phyloP scores from a whole-genome alignment of 352 stramenopile species.

The Thraustochytrium striatum region DNA sequence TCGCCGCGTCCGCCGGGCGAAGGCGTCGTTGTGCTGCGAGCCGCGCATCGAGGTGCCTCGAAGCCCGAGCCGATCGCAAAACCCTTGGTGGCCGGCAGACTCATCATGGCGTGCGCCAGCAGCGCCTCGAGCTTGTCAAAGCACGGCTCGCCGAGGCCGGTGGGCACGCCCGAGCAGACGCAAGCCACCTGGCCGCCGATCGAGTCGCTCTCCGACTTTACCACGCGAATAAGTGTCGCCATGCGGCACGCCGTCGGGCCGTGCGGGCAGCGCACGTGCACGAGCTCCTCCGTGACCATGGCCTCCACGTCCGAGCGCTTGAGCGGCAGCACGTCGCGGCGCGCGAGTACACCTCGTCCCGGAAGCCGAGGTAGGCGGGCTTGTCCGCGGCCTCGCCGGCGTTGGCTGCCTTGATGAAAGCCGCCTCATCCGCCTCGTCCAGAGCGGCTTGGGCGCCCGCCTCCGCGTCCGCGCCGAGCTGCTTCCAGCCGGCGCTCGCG shows the following conservation, averaged over 20 bases:
- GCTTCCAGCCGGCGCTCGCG: constrained; percentile 65
- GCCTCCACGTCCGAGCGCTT: constrained; percentile 79
- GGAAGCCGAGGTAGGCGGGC: constrained; percentile 4
- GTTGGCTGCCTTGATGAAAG: constrained; percentile 65
- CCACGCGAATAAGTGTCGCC: constrained; percentile 86
- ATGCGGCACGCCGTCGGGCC: constrained; percentile 83
- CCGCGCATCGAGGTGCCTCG: constrained; percentile 87
- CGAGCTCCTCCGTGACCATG: constrained; percentile 80
- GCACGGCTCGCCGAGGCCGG: constrained; percentile 92
- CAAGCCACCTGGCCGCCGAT: constrained; percentile 92
- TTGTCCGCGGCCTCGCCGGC: constrained; percentile 59
- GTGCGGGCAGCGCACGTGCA: constrained; percentile 81
- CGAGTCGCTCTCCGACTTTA: constrained; percentile 77
- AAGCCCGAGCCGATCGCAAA: constrained; percentile 94
- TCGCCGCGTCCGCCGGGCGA: constrained; percentile 65
- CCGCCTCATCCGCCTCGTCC: constrained; percentile 67
- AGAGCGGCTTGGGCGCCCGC: constrained; percentile 57
- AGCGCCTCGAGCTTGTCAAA: constrained; percentile 99
- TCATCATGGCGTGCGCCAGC: constrained; percentile 97
- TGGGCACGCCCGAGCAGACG: constrained; percentile 90
- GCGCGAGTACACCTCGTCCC: constrained; percentile 18
- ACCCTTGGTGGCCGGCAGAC: constrained; percentile 95
- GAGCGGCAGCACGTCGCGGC: constrained; percentile 8
- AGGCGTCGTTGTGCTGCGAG: constrained; percentile 97
- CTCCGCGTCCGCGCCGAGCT: constrained; percentile 54